Evolutionary conservation across 148 eudicot species (phyloP).

Genomic region (Fagopyrum tataricum): DNA sequence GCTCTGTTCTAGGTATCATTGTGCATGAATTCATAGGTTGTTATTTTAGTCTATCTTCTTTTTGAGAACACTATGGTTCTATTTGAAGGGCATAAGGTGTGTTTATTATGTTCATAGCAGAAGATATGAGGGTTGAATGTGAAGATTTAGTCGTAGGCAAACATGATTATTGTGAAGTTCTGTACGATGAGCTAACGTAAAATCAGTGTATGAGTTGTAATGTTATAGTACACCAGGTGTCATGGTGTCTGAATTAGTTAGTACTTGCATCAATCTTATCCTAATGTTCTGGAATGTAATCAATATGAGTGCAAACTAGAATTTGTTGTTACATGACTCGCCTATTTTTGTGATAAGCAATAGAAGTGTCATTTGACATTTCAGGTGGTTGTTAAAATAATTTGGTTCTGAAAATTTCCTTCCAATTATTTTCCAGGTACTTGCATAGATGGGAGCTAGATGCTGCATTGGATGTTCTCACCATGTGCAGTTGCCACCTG

Average conservation of each 20-base stretch:
- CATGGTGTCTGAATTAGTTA: not conserved
- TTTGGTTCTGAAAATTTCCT: not conserved
- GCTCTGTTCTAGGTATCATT: not conserved
- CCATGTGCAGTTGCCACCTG: slow-evolving; percentile 98
- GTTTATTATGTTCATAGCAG: not conserved
- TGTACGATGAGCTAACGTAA: not conserved
- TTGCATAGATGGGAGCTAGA: slow-evolving; percentile 91
- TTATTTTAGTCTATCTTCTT: not conserved
- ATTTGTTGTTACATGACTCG: not conserved
- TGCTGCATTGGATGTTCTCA: slow-evolving; percentile 94
- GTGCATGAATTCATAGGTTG: not conserved
- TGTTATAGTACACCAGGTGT: not conserved
- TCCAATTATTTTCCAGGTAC: slow-evolving; percentile 37
- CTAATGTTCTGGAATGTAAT: not conserved
- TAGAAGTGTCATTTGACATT: not conserved
- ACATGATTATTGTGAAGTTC: not conserved
- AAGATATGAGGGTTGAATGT: not conserved
- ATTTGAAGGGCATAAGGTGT: not conserved
- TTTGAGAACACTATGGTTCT: not conserved
- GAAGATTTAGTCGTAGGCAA: not conserved
- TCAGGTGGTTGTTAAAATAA: not conserved
- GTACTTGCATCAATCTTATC: slow-evolving; percentile 1
- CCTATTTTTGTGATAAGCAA: not conserved
- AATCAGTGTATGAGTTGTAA: not conserved
- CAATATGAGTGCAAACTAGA: not conserved